Evolutionary conservation across 2,329 filamentous ascomycete genomes (phyloP).

Genomic region (Ophiostoma quercus): DNA sequence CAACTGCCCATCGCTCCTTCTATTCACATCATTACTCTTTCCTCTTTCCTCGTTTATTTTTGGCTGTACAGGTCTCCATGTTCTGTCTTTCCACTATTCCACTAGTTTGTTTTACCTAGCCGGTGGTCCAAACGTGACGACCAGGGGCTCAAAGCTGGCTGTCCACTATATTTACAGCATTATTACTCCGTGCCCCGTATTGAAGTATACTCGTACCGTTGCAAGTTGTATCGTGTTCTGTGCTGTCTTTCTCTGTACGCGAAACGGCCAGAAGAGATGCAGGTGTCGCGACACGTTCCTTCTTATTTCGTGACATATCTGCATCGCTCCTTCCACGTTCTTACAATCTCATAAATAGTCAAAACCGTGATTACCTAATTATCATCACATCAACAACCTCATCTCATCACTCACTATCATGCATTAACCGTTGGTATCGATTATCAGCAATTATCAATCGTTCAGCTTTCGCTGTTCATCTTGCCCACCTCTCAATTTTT

Average conservation of each 20-base stretch:
- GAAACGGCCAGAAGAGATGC: conserved; percentile 12
- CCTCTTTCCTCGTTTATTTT: not conserved
- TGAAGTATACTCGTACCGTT: not conserved
- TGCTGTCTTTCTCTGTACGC: not conserved
- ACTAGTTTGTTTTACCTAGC: conserved; percentile 27
- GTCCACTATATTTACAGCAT: not conserved
- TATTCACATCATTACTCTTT: not conserved
- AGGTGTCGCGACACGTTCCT: conserved; percentile 2
- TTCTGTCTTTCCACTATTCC: conserved; percentile 2
- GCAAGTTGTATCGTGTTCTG: not conserved
- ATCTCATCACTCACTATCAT: not conserved
- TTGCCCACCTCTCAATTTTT: not conserved
- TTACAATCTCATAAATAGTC: not conserved
- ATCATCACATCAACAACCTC: not conserved
- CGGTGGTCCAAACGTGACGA: conserved; percentile 16
- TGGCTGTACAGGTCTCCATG: not conserved
- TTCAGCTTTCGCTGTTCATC: not conserved
- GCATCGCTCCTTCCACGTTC: not conserved
- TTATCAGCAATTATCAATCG: not conserved
- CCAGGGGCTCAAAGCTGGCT: conserved; percentile 17
- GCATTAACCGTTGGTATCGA: not conserved
- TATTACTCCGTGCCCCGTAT: conserved; percentile 10
- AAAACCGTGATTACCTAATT: not conserved
- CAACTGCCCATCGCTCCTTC: not conserved
- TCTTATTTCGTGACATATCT: not conserved